Percentiles rank a stretch among this genome's conserved stretches.
phyloP scores from a whole-genome alignment of 78 protist genomes.

The Tieghemostelium lacteum region DNA sequence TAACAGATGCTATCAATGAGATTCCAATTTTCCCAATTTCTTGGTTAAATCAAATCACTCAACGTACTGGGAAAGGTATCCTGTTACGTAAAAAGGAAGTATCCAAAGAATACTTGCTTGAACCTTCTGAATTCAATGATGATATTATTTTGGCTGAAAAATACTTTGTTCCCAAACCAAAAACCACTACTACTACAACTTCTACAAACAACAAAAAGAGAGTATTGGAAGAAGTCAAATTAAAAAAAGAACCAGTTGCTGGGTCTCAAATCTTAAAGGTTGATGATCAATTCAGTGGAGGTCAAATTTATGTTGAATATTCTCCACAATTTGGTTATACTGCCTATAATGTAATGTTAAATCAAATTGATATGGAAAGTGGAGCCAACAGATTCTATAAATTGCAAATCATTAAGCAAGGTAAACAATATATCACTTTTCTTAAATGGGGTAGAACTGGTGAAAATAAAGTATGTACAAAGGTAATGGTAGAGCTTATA shows the following conservation, averaged over 20 bases:
- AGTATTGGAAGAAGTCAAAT: slow-evolving; percentile 2
- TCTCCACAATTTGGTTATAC: slow-evolving; percentile 52
- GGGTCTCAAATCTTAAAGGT: slow-evolving; percentile 53
- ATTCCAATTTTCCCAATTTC: slow-evolving; percentile 33
- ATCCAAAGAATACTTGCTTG: slow-evolving; percentile 5
- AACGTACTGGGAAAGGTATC: slow-evolving; percentile 60
- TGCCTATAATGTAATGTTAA: slow-evolving; percentile 74
- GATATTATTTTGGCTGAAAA: slow-evolving; percentile 1
- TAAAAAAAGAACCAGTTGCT: slow-evolving; percentile 59
- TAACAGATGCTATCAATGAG: slow-evolving; percentile 48
- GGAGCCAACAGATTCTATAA: slow-evolving; percentile 72
- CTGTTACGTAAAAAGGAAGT: slow-evolving; percentile 17
- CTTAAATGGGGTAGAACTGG: slow-evolving; percentile 78
- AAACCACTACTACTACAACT: slow-evolving; percentile 22
- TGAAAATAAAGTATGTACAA: no score
- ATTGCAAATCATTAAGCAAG: slow-evolving; percentile 32
- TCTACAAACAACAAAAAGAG: slow-evolving; percentile 20
- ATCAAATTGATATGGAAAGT: slow-evolving; percentile 34
- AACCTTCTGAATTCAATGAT: slow-evolving; percentile 35
- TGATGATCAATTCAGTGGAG: not conserved
- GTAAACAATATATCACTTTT: slow-evolving; percentile 16
- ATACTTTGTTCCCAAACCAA: not conserved
- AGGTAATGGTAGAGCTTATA: no score
- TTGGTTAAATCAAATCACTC: slow-evolving; percentile 36
- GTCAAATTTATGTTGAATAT: slow-evolving; percentile 50